Base-by-base conservation (phyloP, 805 yeast genomes). In the Candida maesae region DNA sequence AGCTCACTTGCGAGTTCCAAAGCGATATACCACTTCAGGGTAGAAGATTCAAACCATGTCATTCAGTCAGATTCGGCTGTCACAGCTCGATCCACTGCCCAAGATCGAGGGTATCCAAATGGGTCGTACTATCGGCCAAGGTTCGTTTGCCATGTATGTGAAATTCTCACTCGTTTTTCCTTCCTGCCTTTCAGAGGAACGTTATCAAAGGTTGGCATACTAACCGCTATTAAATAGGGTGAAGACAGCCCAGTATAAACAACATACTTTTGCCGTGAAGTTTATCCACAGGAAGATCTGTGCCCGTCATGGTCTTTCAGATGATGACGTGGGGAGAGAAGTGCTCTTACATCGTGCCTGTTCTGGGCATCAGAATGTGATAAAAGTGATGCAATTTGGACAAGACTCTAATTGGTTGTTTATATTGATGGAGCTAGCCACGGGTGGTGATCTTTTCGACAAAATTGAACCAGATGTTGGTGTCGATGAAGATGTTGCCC, bases 381-480 rank as follows among this genome's bases (percentile, higher is more conserved):
- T 83, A 29, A 69, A 67, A 42, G 64, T 81, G 35, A 60, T 70
- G 17, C 78, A 73, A 50, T 73, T 76, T 46, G 80, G 79, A 6
- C 70, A 74, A 4, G 75, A 78, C 44, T 55, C 60, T 2, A 71
- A 70, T 34, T 84, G 82, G 76, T 62, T 76, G 27, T 83, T 83
- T 76, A 69, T 84, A 44, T 76, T 76, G 4, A 64, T 84, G 70
- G 90, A 84, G 52, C 63, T 79, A 42, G 87, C 88, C 1, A 70
- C 71, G 19, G 85, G 86, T 44, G 93, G 93, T 13, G 93, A 84
- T 60, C 57, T 84, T 16, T 84, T 84, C 57, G 90, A 83, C 52
- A 84, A 83, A 59, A 83, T 84, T 45, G 88, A 82, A 55, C 88
- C 88, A 0, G 88, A 81, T 61, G 61, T 74, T 7, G 89, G 89